Conservation (phyloP, 805 yeast species). For the Wickerhamomyces rabaulensis region DNA sequence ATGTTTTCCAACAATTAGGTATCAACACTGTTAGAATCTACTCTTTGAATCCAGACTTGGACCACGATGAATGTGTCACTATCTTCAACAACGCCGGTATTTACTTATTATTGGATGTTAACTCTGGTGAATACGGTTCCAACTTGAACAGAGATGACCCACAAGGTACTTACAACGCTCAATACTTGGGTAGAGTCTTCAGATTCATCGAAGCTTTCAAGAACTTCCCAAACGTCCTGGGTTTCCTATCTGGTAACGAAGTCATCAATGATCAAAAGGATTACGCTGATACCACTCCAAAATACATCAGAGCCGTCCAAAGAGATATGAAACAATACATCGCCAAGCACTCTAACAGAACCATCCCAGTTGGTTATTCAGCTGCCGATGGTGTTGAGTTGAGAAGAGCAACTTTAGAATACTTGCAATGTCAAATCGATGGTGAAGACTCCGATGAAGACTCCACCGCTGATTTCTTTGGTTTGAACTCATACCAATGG, state of each 20-base stretch:
- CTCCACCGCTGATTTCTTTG: conserved; percentile 85
- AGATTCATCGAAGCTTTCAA: conserved; percentile 82
- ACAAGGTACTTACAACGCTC: conserved; percentile 58
- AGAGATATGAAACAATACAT: conserved; percentile 89
- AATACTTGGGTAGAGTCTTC: conserved; percentile 73
- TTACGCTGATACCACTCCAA: conserved; percentile 58
- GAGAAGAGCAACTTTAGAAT: conserved; percentile 70
- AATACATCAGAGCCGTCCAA: conserved; percentile 82
- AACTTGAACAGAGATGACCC: conserved; percentile 73
- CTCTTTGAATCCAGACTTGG: conserved; percentile 72
- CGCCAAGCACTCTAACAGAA: conserved; percentile 57
- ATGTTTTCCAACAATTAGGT: conserved; percentile 72
- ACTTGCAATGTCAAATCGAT: conserved; percentile 73
- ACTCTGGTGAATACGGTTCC: conserved; percentile 63
- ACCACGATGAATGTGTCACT: conserved; percentile 93
- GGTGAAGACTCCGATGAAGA: conserved; percentile 45
- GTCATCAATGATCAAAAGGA: conserved; percentile 74
- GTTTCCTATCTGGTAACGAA: conserved; percentile 90
- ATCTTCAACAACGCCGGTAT: conserved; percentile 86
- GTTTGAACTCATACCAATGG: conserved; percentile 94
- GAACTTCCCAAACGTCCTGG: conserved; percentile 76
- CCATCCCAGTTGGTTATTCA: conserved; percentile 92
- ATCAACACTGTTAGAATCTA: conserved; percentile 83
- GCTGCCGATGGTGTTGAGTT: conserved; percentile 80
- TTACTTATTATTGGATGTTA: conserved; percentile 80